Evolutionary conservation across 1,284 basidiomycete genomes (phyloP).

Genomic region (Papiliotrema flavescens): DNA sequence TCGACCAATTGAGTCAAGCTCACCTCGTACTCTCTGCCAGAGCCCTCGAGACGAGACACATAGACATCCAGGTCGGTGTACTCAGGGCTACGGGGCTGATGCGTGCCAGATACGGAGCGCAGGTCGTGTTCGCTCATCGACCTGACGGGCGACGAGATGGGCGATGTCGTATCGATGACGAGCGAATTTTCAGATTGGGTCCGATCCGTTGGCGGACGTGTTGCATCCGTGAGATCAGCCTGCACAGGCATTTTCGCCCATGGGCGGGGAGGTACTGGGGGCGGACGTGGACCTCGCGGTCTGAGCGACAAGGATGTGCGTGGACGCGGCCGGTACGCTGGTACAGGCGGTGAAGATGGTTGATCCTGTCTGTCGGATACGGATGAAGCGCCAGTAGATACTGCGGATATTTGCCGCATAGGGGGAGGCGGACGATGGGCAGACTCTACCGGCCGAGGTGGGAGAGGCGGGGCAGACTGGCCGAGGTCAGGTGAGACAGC

Average conservation of each 20-base stretch:
- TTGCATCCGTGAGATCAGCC: not conserved
- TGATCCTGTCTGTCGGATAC: not conserved
- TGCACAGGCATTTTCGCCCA: slow-evolving; percentile 9
- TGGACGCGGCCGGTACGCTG: not conserved
- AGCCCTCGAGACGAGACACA: slow-evolving; percentile 55
- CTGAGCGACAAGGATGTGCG: slow-evolving; percentile 4
- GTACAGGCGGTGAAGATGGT: not conserved
- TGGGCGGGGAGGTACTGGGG: slow-evolving; percentile 36
- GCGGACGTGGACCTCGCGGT: slow-evolving; percentile 36
- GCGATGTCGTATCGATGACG: not conserved
- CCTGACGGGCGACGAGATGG: not conserved
- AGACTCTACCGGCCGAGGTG: slow-evolving; percentile 7
- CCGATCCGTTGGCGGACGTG: not conserved
- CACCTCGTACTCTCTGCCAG: slow-evolving; percentile 61
- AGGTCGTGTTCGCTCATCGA: slow-evolving; percentile 2
- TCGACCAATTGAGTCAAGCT: slow-evolving; percentile 23
- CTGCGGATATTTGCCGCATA: not conserved
- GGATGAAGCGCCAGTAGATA: slow-evolving; percentile 7
- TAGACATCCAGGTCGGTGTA: slow-evolving; percentile 63
- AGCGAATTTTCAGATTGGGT: not conserved
- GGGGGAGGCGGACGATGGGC: slow-evolving; percentile 11
- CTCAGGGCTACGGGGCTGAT: slow-evolving; percentile 32
- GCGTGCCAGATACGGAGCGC: not conserved
- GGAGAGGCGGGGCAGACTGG: not conserved
- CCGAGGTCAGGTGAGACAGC: not conserved